Evolutionary conservation across 2,329 filamentous ascomycete species (phyloP), one percentile per base, ranked within the genome.

Genomic region (Pyrenochaeta sp.): DNA sequence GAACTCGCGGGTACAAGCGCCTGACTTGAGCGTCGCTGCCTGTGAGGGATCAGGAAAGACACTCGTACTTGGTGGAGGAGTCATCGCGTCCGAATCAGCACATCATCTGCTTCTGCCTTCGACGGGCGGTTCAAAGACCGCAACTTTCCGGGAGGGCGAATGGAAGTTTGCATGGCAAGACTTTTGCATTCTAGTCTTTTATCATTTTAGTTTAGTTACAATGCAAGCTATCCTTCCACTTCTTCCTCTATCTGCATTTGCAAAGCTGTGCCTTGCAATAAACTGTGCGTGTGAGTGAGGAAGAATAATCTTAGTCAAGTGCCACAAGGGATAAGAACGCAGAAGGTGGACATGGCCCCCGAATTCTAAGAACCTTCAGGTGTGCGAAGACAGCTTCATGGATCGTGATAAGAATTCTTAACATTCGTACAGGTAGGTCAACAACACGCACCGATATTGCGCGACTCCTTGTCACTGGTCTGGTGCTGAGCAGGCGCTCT

Each of bases 21-120:
- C 51, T 30, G 54, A 72, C 56, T 76, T 51, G 73, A 75, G 74
- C 73, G 73, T 76, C 74, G 72, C 71, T 71, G 71, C 64, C 61
- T 72, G 54, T 49, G 37, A 29, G 47, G 36, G 21, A 36, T 10
- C n/a, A 42, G 36, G 39, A 57, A 56, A 46, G 60, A 55, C 59
- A 66, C 64, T 60, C 62, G 65, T 67, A 64, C 58, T 45, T 32
- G 68, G 72, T 66, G 62, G 63, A 71, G 55, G 69, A 71, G 67
- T 69, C 64, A 69, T 70, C 54, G 45, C 33, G 54, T 63, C 21
- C n/a, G 40, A 42, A 30, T 42, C 9, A 17, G 23, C 37, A 3
- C 12, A 14, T 18, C 23, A 42, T 42, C 40, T 42, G 40, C 40
- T 42, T 42, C 23, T 42, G n/a, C 40, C 40, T 42, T 42, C 40